Percentiles rank a stretch among this genome's conserved stretches.
Conservation (phyloP, 345 rosid species). For the Bruguiera gymnorhiza region DNA sequence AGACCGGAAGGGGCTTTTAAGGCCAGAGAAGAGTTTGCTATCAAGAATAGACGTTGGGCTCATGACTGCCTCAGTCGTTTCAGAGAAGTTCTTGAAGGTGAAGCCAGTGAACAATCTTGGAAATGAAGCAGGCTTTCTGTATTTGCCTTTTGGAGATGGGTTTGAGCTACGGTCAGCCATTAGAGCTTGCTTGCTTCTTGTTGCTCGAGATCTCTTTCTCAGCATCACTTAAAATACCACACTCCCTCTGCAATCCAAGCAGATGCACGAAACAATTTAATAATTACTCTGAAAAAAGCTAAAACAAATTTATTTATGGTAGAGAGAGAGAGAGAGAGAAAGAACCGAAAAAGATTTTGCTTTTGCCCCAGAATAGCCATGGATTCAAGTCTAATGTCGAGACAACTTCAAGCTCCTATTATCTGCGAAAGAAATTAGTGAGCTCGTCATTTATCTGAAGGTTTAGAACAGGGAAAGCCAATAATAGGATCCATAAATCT, state of each 20-base stretch:
- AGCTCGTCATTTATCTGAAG: too few relatives aligned
- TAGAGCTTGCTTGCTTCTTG: slow-evolving; percentile 27
- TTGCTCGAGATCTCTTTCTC: slow-evolving; percentile 38
- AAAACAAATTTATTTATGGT: background rate
- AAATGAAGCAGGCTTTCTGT: slow-evolving; percentile 51
- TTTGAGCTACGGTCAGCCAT: slow-evolving; percentile 51
- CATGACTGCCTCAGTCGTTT: slow-evolving; percentile 44
- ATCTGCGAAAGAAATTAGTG: too few relatives aligned
- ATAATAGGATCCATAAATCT: slow-evolving; percentile 19
- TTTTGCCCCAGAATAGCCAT: slow-evolving; percentile 18
- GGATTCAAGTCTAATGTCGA: background rate
- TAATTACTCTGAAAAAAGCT: background rate
- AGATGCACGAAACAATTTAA: background rate
- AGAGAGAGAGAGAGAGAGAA: background rate
- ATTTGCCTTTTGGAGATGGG: slow-evolving; percentile 35
- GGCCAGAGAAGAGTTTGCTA: slow-evolving; percentile 57
- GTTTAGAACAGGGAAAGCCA: slow-evolving; percentile 22
- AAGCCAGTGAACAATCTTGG: slow-evolving; percentile 65
- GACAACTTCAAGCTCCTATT: too few relatives aligned
- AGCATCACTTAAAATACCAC: slow-evolving; percentile 19
- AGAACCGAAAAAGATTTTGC: background rate
- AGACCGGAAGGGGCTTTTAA: slow-evolving; percentile 62
- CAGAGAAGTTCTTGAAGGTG: slow-evolving; percentile 49
- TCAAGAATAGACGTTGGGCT: slow-evolving; percentile 94
- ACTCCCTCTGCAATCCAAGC: slow-evolving; percentile 19